Evolutionary conservation across 2,329 filamentous ascomycete species (phyloP).

Genomic region (Fonsecaea pedrosoi): DNA sequence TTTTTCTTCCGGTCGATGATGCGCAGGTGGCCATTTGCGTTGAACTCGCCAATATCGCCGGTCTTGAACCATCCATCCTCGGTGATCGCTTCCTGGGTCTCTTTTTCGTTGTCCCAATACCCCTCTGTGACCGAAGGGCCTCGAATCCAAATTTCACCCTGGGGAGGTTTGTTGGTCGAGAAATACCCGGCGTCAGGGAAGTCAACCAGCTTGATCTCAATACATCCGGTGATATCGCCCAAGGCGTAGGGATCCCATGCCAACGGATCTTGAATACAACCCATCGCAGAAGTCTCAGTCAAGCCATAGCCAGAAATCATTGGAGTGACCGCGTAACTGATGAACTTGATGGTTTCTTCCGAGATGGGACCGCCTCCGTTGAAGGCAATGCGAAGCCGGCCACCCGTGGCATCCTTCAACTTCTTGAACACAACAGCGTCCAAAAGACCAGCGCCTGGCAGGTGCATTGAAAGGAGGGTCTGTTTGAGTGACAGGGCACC

Average conservation of each 20-base stretch:
- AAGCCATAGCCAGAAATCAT: conserved; percentile 95
- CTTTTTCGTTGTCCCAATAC: conserved; percentile 85
- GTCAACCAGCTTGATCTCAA: conserved; percentile 92
- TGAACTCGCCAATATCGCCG: conserved; percentile 92
- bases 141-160: conserved; percentile 91
- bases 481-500: conserved; percentile 66
- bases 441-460: conserved; percentile 70
- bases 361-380: conserved; percentile 93
- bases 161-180: conserved; percentile 74
- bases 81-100: conserved; percentile 79
- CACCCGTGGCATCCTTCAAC: conserved; percentile 87
- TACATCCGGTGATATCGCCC: conserved; percentile 75
- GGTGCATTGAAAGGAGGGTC: conserved; percentile 62
- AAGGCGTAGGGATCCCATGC: conserved; percentile 80
- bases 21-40: conserved; percentile 76
- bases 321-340: conserved; percentile 89
- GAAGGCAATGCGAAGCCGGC: conserved; percentile 85
- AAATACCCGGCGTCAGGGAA: conserved; percentile 87
- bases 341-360: conserved; percentile 84
- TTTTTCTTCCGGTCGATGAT: conserved; percentile 99
- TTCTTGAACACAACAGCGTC: conserved; percentile 90
- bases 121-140: conserved; percentile 75
- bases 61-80: conserved; percentile 96
- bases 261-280: conserved; percentile 69
- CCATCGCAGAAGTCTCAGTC: conserved; percentile 83